A percentile compares a stretch with the other conserved stretches of the same genome.
Evolutionary conservation across 1,284 basidiomycete species (phyloP).

Genomic region (Schizophyllum commune): DNA sequence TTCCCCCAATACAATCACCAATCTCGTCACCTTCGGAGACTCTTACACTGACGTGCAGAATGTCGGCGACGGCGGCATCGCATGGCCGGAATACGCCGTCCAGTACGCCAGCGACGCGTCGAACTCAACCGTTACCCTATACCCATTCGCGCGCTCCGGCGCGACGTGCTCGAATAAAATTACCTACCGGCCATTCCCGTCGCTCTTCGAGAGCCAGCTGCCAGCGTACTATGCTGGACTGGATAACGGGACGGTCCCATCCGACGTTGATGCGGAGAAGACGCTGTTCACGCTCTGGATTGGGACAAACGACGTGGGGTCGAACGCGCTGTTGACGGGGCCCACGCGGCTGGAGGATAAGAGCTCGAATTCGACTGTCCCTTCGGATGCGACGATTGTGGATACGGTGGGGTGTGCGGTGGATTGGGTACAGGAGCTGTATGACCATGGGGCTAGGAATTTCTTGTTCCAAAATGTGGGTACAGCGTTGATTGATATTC

Average conservation of each 20-base stretch:
- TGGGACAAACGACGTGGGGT: conserved; percentile 38
- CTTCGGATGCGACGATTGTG: conserved; percentile 22
- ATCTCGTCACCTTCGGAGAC: conserved; percentile 38
- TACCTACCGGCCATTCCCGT: conserved; percentile 34
- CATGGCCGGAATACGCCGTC: conserved; percentile 8
- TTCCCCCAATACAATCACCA: conserved; percentile 26
- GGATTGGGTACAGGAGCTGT: conserved; percentile 35
- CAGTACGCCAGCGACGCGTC: neutral
- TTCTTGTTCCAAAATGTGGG: conserved; percentile 40
- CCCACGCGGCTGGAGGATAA: conserved; percentile 10
- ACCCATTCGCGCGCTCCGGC: conserved; percentile 26
- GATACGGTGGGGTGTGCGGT: conserved; percentile 35
- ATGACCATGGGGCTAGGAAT: conserved; percentile 33
- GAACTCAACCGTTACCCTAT: neutral
- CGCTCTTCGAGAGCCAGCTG: conserved; percentile 33
- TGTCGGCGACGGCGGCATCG: conserved; percentile 12
- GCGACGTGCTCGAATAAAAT: conserved; percentile 39
- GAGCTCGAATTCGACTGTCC: no score
- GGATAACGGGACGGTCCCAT: conserved; percentile 18
- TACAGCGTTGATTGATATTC: neutral
- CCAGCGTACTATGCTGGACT: conserved; percentile 27
- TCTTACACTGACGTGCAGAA: conserved; percentile 31
- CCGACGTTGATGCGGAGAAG: neutral
- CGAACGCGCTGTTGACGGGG: conserved; percentile 30
- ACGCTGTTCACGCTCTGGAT: conserved; percentile 40